Percentiles rank a stretch among this genome's conserved stretches.
These are phyloP conservation scores for Vararia minispora DNA, from an alignment of 768 basidiomycete species.

Conservation along the genomic window DNA sequence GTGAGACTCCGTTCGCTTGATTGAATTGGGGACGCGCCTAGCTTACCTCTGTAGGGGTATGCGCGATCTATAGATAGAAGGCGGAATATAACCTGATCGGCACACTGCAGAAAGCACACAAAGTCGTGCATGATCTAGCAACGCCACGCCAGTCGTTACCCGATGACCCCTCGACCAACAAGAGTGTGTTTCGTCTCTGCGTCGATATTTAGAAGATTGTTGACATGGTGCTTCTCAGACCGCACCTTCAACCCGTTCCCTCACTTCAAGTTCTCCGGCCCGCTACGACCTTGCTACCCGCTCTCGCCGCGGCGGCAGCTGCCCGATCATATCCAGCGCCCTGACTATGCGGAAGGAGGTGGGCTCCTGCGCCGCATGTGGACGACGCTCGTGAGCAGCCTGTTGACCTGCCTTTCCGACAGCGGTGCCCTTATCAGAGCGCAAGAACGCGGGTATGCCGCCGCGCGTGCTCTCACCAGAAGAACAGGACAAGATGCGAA, in stretches of 20 bases:
- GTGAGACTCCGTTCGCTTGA: constrained; percentile 37
- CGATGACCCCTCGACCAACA: constrained; percentile 18
- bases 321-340: constrained; percentile 74
- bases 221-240: constrained; percentile 30
- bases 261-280: constrained; percentile 67
- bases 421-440: constrained; percentile 55
- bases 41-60: constrained; percentile 23
- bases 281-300: constrained; percentile 79
- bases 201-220: neutral
- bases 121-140: constrained; percentile 59
- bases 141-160: constrained; percentile 20
- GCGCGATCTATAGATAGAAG: neutral
- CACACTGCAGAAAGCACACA: constrained; percentile 63
- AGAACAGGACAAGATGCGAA: constrained; percentile 86
- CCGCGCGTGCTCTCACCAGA: constrained; percentile 55
- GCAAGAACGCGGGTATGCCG: constrained; percentile 43
- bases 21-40: constrained; percentile 7
- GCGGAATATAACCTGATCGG: neutral
- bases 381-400: constrained; percentile 3
- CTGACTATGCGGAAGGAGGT: constrained; percentile 82
- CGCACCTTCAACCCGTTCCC: constrained; percentile 75
- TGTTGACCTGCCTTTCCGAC: constrained; percentile 13
- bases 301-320: constrained; percentile 66
- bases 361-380: constrained; percentile 11
- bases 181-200: constrained; percentile 11